A percentile compares a stretch with the other conserved stretches of the same genome.
Conservation (phyloP, 2,329 filamentous ascomycete species). For the Ascochyta koolunga region DNA sequence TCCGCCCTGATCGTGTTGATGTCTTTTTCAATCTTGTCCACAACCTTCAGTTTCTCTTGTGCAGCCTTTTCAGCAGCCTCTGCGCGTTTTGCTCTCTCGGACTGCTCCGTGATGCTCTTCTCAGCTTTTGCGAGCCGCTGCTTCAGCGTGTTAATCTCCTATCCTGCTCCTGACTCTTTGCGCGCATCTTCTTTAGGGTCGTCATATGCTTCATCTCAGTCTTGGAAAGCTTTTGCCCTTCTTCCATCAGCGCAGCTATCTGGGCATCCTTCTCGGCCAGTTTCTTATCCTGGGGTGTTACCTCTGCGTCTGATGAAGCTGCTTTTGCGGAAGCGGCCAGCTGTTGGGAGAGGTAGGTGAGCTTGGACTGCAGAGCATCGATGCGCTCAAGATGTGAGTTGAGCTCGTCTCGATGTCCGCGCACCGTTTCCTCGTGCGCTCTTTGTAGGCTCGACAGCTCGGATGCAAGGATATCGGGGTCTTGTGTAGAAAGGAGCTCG, state of each 20-base stretch:
- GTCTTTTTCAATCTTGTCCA: constrained; percentile 61
- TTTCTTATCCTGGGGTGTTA: constrained; percentile 66
- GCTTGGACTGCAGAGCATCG: constrained; percentile 87
- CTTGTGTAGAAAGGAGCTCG: constrained; percentile 22
- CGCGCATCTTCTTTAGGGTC: constrained; percentile 78
- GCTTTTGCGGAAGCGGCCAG: constrained; percentile 77
- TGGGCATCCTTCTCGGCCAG: constrained; percentile 88
- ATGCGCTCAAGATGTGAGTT: constrained; percentile 86
- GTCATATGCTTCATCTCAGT: constrained; percentile 84
- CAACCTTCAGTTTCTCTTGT: constrained; percentile 60
- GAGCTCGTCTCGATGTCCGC: constrained; percentile 78
- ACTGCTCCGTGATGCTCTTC: constrained; percentile 65
- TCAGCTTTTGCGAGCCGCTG: constrained; percentile 70
- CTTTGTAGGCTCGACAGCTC: constrained; percentile 57
- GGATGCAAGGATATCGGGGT: constrained; percentile 47
- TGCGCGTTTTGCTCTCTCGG: constrained; percentile 65
- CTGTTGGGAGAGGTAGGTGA: constrained; percentile 85
- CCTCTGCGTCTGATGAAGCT: constrained; percentile 56
- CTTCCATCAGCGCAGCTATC: constrained; percentile 87
- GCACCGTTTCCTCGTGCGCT: constrained; percentile 58
- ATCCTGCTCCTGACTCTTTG: constrained; percentile 58
- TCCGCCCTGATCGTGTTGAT: constrained; percentile 68
- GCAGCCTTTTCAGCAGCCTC: constrained; percentile 64
- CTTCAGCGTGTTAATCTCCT: constrained; percentile 58
- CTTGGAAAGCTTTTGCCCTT: constrained; percentile 86